phyloP scores from a whole-genome alignment of 176 grass and related monocot genomes.

The Pontederia paniculata region DNA sequence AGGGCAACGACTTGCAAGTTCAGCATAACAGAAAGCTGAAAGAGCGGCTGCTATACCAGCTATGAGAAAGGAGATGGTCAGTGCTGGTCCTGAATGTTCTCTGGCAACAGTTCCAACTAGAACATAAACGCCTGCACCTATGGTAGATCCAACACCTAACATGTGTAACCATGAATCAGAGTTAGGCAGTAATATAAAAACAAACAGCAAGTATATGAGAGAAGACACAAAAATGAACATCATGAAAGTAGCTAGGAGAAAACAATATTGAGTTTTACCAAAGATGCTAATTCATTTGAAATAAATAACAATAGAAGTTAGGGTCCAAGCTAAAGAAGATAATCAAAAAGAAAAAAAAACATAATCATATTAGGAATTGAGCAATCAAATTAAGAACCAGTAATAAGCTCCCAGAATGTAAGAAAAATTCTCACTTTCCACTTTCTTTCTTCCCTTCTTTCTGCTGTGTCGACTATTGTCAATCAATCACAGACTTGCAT shows the following conservation, averaged over 20 bases:
- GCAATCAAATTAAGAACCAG: too few species aligned
- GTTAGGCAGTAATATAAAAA: not conserved
- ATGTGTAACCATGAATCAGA: constrained; percentile 3
- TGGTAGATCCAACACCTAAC: constrained; percentile 79
- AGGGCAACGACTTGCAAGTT: constrained; percentile 72
- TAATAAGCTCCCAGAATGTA: too few species aligned
- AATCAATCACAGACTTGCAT: too few species aligned
- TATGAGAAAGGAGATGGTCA: constrained; percentile 71
- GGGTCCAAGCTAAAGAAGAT: too few species aligned
- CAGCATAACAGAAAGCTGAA: constrained; percentile 83
- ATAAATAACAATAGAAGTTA: too few species aligned
- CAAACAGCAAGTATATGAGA: not conserved
- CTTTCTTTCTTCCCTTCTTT: too few species aligned
- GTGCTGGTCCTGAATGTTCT: constrained; percentile 62
- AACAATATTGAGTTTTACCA: too few species aligned
- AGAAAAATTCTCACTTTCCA: too few species aligned
- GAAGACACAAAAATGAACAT: not conserved
- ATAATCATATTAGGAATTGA: too few species aligned
- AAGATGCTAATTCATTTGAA: too few species aligned
- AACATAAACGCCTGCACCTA: constrained; percentile 80
- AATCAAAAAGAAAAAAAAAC: too few species aligned
- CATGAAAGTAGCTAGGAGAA: not conserved
- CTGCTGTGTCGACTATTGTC: too few species aligned
- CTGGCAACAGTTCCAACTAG: constrained; percentile 67
- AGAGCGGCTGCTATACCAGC: constrained; percentile 73